These are phyloP conservation scores for Trametopsis cervina DNA, from an alignment of 768 basidiomycete genomes.

Conservation along the genomic window DNA sequence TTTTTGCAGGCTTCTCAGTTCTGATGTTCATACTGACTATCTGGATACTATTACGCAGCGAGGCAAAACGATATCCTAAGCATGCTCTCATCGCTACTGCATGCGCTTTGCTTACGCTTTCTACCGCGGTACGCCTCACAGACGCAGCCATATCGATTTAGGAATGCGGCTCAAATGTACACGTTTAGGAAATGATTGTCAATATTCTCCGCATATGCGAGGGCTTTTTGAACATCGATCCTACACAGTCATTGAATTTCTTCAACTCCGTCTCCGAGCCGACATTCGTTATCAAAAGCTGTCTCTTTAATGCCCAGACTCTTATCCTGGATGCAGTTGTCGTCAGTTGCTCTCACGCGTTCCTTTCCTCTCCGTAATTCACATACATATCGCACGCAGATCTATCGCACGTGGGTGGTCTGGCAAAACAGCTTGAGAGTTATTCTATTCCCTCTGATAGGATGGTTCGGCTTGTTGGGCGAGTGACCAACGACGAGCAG, in stretches of 20 bases:
- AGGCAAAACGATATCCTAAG: slow-evolving; percentile 12
- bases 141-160: no score
- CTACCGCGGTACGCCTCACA: slow-evolving; percentile 17
- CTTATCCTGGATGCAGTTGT: slow-evolving; percentile 20
- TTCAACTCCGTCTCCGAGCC: slow-evolving; percentile 9
- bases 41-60: slow-evolving; percentile 18
- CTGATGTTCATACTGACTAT: slow-evolving; percentile 20
- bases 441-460: slow-evolving; percentile 3
- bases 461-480: slow-evolving; percentile 9
- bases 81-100: slow-evolving; percentile 14
- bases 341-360: no score
- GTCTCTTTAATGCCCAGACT: slow-evolving; percentile 15
- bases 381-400: slow-evolving; percentile 1
- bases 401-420: slow-evolving; percentile 10
- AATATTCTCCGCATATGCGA: slow-evolving; percentile 11
- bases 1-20: slow-evolving; percentile 15
- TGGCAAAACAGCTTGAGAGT: slow-evolving; percentile 6
- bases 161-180: background rate
- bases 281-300: slow-evolving; percentile 16
- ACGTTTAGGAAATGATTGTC: slow-evolving; percentile 14
- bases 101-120: slow-evolving; percentile 13
- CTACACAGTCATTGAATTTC: slow-evolving; percentile 1
- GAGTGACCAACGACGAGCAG: background rate
- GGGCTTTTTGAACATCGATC: slow-evolving; percentile 10
- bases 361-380: background rate